These are phyloP conservation scores for Diaporthe aspalathi DNA, from an alignment of 2,329 filamentous ascomycete species.

Conservation along the genomic window DNA sequence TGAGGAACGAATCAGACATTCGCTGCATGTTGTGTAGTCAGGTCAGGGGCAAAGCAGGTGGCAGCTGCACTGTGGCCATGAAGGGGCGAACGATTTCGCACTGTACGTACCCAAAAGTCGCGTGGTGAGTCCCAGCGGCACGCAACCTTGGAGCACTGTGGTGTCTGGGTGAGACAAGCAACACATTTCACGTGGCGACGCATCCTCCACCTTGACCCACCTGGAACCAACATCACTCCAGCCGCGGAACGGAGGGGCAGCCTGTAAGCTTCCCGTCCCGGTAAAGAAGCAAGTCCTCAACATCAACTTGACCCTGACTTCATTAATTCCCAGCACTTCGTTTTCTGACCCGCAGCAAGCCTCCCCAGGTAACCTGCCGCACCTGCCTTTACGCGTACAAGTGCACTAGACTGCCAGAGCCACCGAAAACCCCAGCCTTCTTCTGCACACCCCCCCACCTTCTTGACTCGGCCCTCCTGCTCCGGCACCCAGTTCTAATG, in stretches of 20 bases:
- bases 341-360: background rate
- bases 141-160: background rate
- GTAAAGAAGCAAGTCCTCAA: constrained; percentile 3
- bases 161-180: constrained; percentile 16
- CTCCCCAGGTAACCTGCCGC: background rate
- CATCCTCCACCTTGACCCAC: constrained; percentile 9
- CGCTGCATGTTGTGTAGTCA: background rate
- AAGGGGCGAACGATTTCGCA: background rate
- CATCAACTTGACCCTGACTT: constrained; percentile 32
- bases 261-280: constrained; percentile 25
- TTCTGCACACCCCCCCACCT: background rate
- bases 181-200: constrained; percentile 22
- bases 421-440: background rate
- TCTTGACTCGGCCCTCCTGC: constrained; percentile 11
- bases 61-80: background rate
- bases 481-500: constrained; percentile 37
- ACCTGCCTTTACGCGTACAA: background rate
- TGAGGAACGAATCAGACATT: background rate
- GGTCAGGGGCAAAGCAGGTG: background rate
- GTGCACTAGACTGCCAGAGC: background rate
- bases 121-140: background rate
- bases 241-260: constrained; percentile 11
- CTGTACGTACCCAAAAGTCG: background rate
- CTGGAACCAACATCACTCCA: constrained; percentile 3
- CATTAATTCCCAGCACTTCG: constrained; percentile 18